phyloP scores from a whole-genome alignment of 2,329 filamentous ascomycete genomes.

The Cladosporium colombiae region DNA sequence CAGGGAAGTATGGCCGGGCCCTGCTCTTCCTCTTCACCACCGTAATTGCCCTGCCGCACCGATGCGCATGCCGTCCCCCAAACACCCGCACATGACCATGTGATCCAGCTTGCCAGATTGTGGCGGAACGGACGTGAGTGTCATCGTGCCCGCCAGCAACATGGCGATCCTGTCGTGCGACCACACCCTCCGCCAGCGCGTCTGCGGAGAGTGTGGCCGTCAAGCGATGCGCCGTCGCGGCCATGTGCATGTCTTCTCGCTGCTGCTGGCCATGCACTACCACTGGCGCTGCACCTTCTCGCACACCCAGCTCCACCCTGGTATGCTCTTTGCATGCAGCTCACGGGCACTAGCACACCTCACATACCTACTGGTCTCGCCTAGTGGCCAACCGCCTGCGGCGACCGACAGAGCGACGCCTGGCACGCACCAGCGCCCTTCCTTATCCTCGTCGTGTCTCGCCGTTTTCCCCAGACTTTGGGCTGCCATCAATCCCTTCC shows the following conservation, averaged over 20 bases:
- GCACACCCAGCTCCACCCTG: neutral
- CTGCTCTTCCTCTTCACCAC: neutral
- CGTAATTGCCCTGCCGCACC: neutral
- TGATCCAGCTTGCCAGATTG: neutral
- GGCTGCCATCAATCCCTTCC: constrained; percentile 15
- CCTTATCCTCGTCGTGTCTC: constrained; percentile 10
- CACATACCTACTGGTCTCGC: constrained; percentile 11
- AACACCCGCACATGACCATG: constrained; percentile 7
- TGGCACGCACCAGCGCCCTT: neutral
- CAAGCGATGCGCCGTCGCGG: constrained; percentile 5
- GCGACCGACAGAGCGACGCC: neutral
- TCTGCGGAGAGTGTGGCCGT: neutral
- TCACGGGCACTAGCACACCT: constrained; percentile 12
- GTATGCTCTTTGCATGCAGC: constrained; percentile 13
- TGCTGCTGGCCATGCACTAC: constrained; percentile 12
- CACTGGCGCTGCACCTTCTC: constrained; percentile 5
- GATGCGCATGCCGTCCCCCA: neutral
- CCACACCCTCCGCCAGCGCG: constrained; percentile 12
- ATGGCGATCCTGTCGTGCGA: neutral
- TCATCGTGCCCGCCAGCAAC: neutral
- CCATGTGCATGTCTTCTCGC: constrained; percentile 1
- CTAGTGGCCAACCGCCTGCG: constrained; percentile 15
- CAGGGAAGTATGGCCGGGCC: constrained; percentile 13
- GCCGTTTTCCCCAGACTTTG: constrained; percentile 15
- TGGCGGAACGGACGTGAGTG: neutral